A percentile compares a stretch with the other conserved stretches of the same genome.
Conservation (phyloP, 2,329 filamentous ascomycete genomes). For the Alternaria ventricosa region DNA sequence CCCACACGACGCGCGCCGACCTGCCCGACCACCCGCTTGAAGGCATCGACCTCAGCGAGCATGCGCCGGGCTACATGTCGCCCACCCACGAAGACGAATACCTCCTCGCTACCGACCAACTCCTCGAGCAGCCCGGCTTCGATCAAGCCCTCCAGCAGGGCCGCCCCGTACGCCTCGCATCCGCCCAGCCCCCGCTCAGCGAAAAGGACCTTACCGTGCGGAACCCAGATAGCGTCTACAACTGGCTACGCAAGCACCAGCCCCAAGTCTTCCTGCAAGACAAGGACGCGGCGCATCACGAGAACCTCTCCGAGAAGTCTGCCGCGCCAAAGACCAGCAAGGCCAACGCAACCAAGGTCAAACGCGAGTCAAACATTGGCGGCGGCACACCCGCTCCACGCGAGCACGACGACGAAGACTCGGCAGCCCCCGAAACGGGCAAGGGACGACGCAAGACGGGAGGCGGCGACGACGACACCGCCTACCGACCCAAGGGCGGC, state of each 20-base stretch:
- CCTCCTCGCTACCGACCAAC: constrained; percentile 68
- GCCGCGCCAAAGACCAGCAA: constrained; percentile 32
- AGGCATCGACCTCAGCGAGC: constrained; percentile 57
- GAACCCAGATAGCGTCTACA: constrained; percentile 92
- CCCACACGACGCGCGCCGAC: constrained; percentile 46
- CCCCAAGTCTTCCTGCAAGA: constrained; percentile 86
- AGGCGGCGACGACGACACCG: constrained; percentile 50
- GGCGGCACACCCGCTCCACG: constrained; percentile 44
- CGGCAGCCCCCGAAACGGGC: constrained; percentile 38
- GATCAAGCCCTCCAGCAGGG: constrained; percentile 54
- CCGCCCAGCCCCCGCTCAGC: constrained; percentile 50
- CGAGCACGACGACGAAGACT: constrained; percentile 53
- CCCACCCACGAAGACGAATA: constrained; percentile 77
- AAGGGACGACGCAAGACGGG: constrained; percentile 38
- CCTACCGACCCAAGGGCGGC: constrained; percentile 58
- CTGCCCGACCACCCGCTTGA: constrained; percentile 44
- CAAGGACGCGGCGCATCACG: constrained; percentile 54
- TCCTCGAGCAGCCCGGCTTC: constrained; percentile 58
- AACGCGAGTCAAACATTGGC: constrained; percentile 42
- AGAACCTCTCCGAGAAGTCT: constrained; percentile 46
- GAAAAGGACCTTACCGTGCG: constrained; percentile 64
- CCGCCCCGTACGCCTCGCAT: constrained; percentile 49
- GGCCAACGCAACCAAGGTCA: constrained; percentile 36
- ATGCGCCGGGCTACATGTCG: constrained; percentile 71
- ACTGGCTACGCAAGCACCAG: constrained; percentile 88